A percentile compares a stretch with the other conserved stretches of the same genome.
These are phyloP conservation scores for Eimeria sp. DNA, from an alignment of 169 alveolate species.

Conservation along the genomic window DNA sequence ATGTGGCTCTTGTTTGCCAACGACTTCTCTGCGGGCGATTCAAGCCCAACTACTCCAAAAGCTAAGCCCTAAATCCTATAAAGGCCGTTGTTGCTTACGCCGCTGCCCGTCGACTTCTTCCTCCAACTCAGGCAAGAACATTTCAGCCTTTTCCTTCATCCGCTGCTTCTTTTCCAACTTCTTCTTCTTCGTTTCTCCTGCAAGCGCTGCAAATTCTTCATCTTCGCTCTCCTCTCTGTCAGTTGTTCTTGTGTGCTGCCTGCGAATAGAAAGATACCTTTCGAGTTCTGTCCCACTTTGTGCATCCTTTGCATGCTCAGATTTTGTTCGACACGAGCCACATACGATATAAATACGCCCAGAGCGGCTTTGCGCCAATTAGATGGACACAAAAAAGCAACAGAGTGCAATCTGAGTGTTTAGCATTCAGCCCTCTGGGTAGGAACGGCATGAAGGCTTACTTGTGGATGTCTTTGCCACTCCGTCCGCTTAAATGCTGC, in stretches of 20 bases:
- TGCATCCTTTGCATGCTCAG: neutral
- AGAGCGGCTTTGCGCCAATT: neutral
- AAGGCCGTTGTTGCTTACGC: slow-evolving; percentile 39
- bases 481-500: slow-evolving; percentile 31
- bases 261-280: neutral
- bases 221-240: neutral
- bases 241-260: neutral
- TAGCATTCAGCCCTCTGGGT: neutral
- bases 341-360: neutral
- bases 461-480: neutral
- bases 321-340: neutral
- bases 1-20: neutral
- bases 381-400: neutral
- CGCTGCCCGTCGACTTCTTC: slow-evolving; percentile 76
- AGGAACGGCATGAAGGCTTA: neutral
- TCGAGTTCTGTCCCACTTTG: neutral
- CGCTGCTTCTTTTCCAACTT: slow-evolving; percentile 62
- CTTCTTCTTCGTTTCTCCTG: slow-evolving; percentile 16
- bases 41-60: neutral
- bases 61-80: neutral
- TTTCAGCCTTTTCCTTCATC: slow-evolving; percentile 65
- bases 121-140: slow-evolving; percentile 20
- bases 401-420: neutral
- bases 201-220: slow-evolving; percentile 76
- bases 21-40: neutral